These are phyloP conservation scores for Boletus rubropictus DNA, from an alignment of 768 basidiomycete species.

Conservation along the genomic window DNA sequence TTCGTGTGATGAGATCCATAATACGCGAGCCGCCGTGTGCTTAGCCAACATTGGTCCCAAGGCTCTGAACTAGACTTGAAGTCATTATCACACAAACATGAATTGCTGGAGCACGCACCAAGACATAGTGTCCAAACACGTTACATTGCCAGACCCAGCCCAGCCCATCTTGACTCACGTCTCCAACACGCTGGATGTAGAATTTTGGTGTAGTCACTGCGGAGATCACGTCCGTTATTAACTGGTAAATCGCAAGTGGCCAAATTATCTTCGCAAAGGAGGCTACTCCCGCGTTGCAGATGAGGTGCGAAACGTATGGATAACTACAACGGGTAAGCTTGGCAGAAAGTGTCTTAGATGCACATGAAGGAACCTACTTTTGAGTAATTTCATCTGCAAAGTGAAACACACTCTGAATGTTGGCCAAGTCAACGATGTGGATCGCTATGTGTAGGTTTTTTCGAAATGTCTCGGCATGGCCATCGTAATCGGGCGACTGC, in stretches of 20 bases:
- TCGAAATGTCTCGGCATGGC: slow-evolving; percentile 52
- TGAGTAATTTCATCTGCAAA: slow-evolving; percentile 51
- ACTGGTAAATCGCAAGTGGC: slow-evolving; percentile 40
- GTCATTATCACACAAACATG: slow-evolving; percentile 1
- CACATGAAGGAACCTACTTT: slow-evolving; percentile 40
- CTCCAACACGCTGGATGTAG: slow-evolving; percentile 53
- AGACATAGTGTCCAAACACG: slow-evolving; percentile 71
- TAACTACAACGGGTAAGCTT: slow-evolving; percentile 42
- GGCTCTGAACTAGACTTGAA: slow-evolving; percentile 50
- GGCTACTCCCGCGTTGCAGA: slow-evolving; percentile 74
- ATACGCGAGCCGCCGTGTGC: slow-evolving; percentile 46
- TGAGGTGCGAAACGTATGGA: slow-evolving; percentile 73
- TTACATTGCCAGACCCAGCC: slow-evolving; percentile 86
- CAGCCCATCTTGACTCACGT: slow-evolving; percentile 59
- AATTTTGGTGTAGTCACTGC: slow-evolving; percentile 51
- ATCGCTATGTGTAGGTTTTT: slow-evolving; percentile 56
- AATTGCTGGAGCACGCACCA: slow-evolving; percentile 44
- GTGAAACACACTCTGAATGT: slow-evolving; percentile 51
- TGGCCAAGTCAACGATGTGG: slow-evolving; percentile 59
- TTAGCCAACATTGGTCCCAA: slow-evolving; percentile 49
- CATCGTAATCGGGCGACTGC: slow-evolving; percentile 37
- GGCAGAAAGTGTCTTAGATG: not conserved
- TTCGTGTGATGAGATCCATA: slow-evolving; percentile 79
- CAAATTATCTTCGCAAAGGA: slow-evolving; percentile 53
- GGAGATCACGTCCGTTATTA: slow-evolving; percentile 40